Base-by-base conservation (phyloP, 2,329 filamentous ascomycete species). In the Cladosporium velox region DNA sequence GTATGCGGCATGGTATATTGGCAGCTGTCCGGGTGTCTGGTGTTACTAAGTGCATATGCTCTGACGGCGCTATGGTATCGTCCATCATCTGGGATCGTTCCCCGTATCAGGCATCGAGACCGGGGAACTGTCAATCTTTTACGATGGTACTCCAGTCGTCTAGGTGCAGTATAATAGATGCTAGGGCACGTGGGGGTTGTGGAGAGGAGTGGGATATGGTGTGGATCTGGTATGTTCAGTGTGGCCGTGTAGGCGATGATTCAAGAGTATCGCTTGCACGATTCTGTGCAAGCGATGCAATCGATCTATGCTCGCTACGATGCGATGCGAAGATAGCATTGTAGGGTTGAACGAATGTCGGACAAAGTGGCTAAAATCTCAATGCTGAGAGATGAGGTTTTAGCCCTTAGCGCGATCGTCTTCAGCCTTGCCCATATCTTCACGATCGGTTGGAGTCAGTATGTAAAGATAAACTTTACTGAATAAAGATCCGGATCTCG, bases 171-270 rank as follows among this genome's bases (percentile, higher is more conserved):
- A 21, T 18, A 32, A 55, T n/a, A n/a, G n/a, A n/a, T n/a, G 28
- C 52, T 55, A 55, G 52, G n/a, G 52, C 30, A 55, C 30, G 52
- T 55, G 52, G 52, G 52, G 52, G 52, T 55, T 10, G 30, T 55
- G 52, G 30, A 55, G 28, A 14, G 8, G 28, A 21, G 52, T 34
- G 52, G 52, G 52, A 55, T 55, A 30, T 15, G 28, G 24, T 55
- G 24, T 24, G 24, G 24, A 24, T 24, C 24, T 24, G 24, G 24
- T 24, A 24, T 34, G 18, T 55, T 34, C 52, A 34, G 18, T 34
- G 15, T 55, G 21, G 8, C 30, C 52, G 28, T n/a, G 52, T 34
- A 55, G 52, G 28, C 28, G 52, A 1, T 7, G 14, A 21, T 2
- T 12, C 30, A 34, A 54, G 51, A 15, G 30, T 28, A 32, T 32